These are phyloP conservation scores for Annulohypoxylon moriforme DNA, from an alignment of 495 filamentous ascomycete species.

Conservation along the genomic window DNA sequence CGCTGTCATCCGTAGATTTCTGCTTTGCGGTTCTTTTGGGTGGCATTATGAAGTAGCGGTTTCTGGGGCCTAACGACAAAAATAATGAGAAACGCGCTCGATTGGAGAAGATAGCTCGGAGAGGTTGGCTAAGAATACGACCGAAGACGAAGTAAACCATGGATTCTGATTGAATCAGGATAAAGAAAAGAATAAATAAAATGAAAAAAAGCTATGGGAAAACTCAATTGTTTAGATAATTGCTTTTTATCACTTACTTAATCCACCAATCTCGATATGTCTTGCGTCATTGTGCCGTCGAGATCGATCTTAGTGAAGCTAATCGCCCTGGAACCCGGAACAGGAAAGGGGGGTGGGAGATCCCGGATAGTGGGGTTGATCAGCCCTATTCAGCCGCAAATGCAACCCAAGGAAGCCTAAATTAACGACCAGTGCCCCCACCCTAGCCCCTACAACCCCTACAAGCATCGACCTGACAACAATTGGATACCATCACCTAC, in stretches of 20 bases:
- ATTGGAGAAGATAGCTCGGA: neutral
- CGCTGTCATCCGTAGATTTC: slow-evolving; percentile 27
- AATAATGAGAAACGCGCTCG: neutral
- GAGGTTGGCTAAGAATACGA: neutral
- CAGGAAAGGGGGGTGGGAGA: neutral
- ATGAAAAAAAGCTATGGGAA: neutral
- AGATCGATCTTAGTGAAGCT: slow-evolving; percentile 25
- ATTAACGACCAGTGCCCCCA: slow-evolving; percentile 25
- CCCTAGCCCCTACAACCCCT: neutral
- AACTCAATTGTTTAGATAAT: slow-evolving; percentile 5
- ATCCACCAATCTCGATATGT: slow-evolving; percentile 15
- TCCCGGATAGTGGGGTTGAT: slow-evolving; percentile 8
- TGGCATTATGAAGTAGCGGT: slow-evolving; percentile 28
- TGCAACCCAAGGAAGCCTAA: slow-evolving; percentile 29
- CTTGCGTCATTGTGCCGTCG: slow-evolving; percentile 30
- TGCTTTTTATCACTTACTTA: neutral
- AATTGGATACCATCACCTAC: no score
- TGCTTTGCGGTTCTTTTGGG: slow-evolving; percentile 38
- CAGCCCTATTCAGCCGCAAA: slow-evolving; percentile 41
- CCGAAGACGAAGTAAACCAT: neutral
- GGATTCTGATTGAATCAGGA: neutral
- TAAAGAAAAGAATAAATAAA: neutral
- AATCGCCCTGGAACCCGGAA: slow-evolving; percentile 20
- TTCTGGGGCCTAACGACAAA: neutral
- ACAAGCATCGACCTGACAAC: neutral